phyloP scores from a whole-genome alignment of 352 stramenopile genomes.

The Globisporangium nunn region DNA sequence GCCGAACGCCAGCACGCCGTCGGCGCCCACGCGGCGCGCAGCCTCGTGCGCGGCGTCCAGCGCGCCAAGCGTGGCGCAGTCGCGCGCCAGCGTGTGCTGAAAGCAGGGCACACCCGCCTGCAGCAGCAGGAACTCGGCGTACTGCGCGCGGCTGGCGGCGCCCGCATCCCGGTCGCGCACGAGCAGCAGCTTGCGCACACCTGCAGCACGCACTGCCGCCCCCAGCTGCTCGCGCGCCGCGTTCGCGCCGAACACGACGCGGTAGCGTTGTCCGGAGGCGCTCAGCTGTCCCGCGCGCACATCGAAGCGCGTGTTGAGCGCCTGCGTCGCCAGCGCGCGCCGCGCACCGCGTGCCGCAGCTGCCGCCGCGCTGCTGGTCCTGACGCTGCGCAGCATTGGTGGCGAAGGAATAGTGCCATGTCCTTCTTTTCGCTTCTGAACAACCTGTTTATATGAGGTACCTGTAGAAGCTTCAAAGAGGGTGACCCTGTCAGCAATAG shows the following conservation, averaged over 20 bases:
- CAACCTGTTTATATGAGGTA: too few species aligned
- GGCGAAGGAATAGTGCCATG: neutral
- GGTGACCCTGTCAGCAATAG: too few species aligned
- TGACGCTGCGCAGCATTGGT: neutral
- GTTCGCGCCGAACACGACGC: slow-evolving; percentile 45
- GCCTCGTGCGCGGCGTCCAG: slow-evolving; percentile 49
- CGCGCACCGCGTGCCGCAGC: neutral
- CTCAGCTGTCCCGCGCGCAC: slow-evolving; percentile 28
- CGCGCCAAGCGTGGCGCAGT: slow-evolving; percentile 51
- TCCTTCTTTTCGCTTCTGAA: neutral
- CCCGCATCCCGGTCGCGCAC: slow-evolving; percentile 55
- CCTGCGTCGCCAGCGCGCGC: slow-evolving; percentile 4
- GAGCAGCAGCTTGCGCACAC: slow-evolving; percentile 66
- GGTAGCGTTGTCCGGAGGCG: slow-evolving; percentile 27
- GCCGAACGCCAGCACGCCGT: slow-evolving; percentile 65
- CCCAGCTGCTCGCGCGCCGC: slow-evolving; percentile 33
- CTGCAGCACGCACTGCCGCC: slow-evolving; percentile 20
- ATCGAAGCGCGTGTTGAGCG: slow-evolving; percentile 36
- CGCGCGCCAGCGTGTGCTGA: slow-evolving; percentile 60
- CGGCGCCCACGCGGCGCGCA: slow-evolving; percentile 49
- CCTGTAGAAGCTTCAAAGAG: too few species aligned
- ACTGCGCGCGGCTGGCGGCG: slow-evolving; percentile 48
- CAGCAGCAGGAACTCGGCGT: slow-evolving; percentile 66
- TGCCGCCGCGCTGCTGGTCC: neutral
- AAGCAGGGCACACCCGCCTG: slow-evolving; percentile 64